phyloP scores from a whole-genome alignment of 768 basidiomycete genomes.

The Pleurotus sapidus region DNA sequence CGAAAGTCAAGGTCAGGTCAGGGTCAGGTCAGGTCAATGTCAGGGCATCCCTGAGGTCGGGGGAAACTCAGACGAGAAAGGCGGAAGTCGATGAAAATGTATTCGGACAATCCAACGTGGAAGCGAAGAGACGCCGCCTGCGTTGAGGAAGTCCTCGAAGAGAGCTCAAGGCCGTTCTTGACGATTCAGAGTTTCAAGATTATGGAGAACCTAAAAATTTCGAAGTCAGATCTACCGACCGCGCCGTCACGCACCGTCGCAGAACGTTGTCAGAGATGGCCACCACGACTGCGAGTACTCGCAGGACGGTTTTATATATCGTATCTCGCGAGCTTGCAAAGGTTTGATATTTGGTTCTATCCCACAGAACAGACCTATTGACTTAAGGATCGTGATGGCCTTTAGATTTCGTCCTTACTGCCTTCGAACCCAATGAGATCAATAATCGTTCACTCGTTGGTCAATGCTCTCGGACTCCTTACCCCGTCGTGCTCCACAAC shows the following conservation, averaged over 20 bases:
- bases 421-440: conserved; percentile 72
- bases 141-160: too few relatives aligned
- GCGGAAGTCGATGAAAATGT: too few relatives aligned
- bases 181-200: too few relatives aligned
- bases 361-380: not conserved
- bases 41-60: too few relatives aligned
- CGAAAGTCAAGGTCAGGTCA: too few relatives aligned
- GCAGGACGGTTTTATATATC: conserved; percentile 38
- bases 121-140: too few relatives aligned
- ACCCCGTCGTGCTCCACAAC: conserved; percentile 20
- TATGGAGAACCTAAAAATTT: not conserved
- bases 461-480: conserved; percentile 50
- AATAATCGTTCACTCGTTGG: conserved; percentile 60
- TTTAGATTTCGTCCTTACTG: conserved; percentile 45
- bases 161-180: too few relatives aligned
- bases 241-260: not conserved
- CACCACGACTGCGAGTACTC: not conserved
- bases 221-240: not conserved
- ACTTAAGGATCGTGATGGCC: not conserved
- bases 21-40: too few relatives aligned
- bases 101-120: too few relatives aligned
- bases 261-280: not conserved
- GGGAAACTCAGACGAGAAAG: too few relatives aligned
- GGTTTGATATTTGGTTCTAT: conserved; percentile 23
- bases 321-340: conserved; percentile 58